phyloP scores from a whole-genome alignment of 495 filamentous ascomycete genomes.

The Aspergillus heteromorphus region DNA sequence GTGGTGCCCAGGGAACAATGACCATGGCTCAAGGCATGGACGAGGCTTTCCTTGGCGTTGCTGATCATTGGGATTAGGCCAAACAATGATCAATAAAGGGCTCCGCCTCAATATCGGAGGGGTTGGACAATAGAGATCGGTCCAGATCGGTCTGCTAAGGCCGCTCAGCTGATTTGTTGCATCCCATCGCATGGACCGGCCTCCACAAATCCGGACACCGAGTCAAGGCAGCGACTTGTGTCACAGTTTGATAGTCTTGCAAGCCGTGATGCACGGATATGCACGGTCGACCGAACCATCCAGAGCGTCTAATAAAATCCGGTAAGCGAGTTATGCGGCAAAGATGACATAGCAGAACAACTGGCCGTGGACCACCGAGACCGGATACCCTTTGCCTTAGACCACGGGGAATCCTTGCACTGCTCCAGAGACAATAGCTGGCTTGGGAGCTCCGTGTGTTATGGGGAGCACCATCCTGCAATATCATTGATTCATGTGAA shows the following conservation, averaged over 20 bases:
- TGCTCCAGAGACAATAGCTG: neutral
- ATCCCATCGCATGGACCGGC: neutral
- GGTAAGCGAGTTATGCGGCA: slow-evolving; percentile 2
- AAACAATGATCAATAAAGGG: neutral
- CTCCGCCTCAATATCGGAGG: neutral
- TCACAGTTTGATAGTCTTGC: neutral
- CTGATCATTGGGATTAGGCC: neutral
- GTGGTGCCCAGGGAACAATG: neutral
- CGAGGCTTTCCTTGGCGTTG: slow-evolving; percentile 1
- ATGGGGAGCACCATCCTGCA: neutral
- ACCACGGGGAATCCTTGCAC: neutral
- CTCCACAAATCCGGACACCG: neutral
- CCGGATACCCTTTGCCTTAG: neutral
- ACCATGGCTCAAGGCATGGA: neutral
- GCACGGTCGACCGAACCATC: neutral
- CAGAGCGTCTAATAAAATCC: neutral
- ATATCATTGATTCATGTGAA: neutral
- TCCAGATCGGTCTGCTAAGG: neutral
- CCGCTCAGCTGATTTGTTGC: neutral
- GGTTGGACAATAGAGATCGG: neutral
- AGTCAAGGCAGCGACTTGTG: neutral
- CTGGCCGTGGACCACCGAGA: neutral
- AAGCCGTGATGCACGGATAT: slow-evolving; percentile 1
- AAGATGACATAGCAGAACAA: neutral
- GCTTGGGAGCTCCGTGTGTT: neutral